These are phyloP conservation scores for Xanthoparmelia taractica DNA, from an alignment of 495 filamentous ascomycete species.

Conservation along the genomic window DNA sequence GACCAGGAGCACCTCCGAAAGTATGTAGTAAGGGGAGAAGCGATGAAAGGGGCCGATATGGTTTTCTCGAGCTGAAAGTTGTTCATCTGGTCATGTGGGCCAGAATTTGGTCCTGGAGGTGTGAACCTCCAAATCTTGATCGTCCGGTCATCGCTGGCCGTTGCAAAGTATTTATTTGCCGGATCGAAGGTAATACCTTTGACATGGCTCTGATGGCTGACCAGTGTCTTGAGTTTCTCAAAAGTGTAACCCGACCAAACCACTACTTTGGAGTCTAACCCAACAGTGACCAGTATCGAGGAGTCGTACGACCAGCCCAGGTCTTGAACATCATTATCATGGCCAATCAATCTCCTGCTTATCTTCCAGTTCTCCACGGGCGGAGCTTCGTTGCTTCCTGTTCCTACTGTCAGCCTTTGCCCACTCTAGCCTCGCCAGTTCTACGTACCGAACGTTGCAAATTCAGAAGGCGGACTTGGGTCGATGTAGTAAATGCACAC, in stretches of 20 bases:
- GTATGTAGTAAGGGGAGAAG: slow-evolving; percentile 90
- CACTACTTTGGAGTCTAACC: slow-evolving; percentile 94
- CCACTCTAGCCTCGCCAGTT: not conserved
- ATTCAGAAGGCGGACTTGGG: slow-evolving; percentile 63
- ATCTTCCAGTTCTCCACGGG: slow-evolving; percentile 97
- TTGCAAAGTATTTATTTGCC: slow-evolving; percentile 98
- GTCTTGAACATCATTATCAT: slow-evolving; percentile 98
- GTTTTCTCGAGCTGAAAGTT: slow-evolving; percentile 89
- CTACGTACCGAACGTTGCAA: slow-evolving; percentile 63
- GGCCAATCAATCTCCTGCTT: slow-evolving; percentile 80
- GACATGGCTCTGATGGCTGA: slow-evolving; percentile 90
- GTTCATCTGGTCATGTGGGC: slow-evolving; percentile 84
- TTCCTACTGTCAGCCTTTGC: slow-evolving; percentile 13
- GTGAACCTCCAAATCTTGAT: slow-evolving; percentile 97
- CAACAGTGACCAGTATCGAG: slow-evolving; percentile 90
- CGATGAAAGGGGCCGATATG: slow-evolving; percentile 74
- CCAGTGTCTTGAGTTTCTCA: slow-evolving; percentile 89
- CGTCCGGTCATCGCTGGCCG: slow-evolving; percentile 89
- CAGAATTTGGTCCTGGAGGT: slow-evolving; percentile 83
- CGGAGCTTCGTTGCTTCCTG: slow-evolving; percentile 82
- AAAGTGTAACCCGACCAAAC: slow-evolving; percentile 98
- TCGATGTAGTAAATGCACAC: slow-evolving; percentile 94
- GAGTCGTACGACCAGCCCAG: slow-evolving; percentile 95
- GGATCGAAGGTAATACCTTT: slow-evolving; percentile 98
- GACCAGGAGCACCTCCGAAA: slow-evolving; percentile 96